Evolutionary conservation across 1,139 yeast species (phyloP).

Genomic region (Kluyveromyces marxianus): DNA sequence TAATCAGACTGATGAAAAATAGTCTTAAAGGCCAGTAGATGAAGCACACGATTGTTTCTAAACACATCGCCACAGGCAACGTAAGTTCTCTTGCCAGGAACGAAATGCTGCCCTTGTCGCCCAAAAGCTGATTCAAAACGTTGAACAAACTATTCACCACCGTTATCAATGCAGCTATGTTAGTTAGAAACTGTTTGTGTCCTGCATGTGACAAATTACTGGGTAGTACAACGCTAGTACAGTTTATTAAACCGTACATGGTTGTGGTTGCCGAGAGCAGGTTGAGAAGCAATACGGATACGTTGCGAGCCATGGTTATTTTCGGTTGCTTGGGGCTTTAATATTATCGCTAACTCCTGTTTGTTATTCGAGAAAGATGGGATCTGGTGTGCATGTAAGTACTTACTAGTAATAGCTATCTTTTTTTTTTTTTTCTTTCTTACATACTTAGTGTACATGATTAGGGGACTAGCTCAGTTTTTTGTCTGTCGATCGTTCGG

Average conservation of each 20-base stretch:
- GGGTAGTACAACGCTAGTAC: slow-evolving; percentile 37
- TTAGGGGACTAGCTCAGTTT: no score
- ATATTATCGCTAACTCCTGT: no score
- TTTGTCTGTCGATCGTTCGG: no score
- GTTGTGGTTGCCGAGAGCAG: slow-evolving; percentile 5
- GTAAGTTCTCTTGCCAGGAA: slow-evolving; percentile 21
- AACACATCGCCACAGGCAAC: slow-evolving; percentile 42
- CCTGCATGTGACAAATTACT: slow-evolving; percentile 46
- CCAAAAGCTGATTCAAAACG: slow-evolving; percentile 13
- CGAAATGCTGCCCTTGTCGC: slow-evolving; percentile 3
- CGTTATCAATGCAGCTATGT: slow-evolving; percentile 46
- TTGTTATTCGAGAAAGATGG: no score
- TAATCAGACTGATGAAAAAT: slow-evolving; percentile 40
- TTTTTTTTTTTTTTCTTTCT: no score
- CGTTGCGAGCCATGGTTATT: not conserved
- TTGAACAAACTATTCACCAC: slow-evolving; percentile 30
- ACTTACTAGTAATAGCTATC: no score
- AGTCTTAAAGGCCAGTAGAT: slow-evolving; percentile 63
- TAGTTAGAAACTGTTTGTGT: slow-evolving; percentile 62
- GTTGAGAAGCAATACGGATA: not conserved
- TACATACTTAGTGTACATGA: no score
- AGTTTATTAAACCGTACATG: slow-evolving; percentile 23
- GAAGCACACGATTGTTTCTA: slow-evolving; percentile 51
- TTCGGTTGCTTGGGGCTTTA: not conserved
- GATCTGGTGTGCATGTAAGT: no score